Conservation (phyloP, 2,329 filamentous ascomycete species). For the Cryphonectria japonica region DNA sequence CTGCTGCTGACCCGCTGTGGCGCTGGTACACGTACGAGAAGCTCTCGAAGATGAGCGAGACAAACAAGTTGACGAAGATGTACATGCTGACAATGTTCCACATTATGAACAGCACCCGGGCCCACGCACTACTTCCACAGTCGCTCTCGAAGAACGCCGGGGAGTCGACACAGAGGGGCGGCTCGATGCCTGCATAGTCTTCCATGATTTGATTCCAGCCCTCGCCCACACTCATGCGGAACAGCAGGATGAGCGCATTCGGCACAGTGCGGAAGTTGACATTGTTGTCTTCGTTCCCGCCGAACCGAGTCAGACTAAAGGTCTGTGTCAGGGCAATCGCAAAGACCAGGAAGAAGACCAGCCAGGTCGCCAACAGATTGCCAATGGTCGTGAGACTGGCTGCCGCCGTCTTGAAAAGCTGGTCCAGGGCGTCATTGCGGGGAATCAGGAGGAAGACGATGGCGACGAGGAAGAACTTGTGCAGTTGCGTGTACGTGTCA, state of each 20-base stretch:
- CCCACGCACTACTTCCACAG: constrained; percentile 90
- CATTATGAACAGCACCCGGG: constrained; percentile 83
- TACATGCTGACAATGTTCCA: constrained; percentile 99
- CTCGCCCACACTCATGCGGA: constrained; percentile 90
- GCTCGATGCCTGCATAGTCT: constrained; percentile 80
- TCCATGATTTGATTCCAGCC: constrained; percentile 98
- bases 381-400: constrained; percentile 89
- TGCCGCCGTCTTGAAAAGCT: constrained; percentile 97
- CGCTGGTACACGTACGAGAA: constrained; percentile 99
- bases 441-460: constrained; percentile 91
- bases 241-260: constrained; percentile 89
- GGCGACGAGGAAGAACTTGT: constrained; percentile 92
- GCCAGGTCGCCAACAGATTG: constrained; percentile 94
- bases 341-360: constrained; percentile 94
- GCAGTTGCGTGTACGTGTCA: constrained; percentile 75
- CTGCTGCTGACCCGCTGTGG: constrained; percentile 86
- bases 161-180: constrained; percentile 78
- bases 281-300: constrained; percentile 70
- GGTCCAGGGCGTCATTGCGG: constrained; percentile 93
- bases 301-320: constrained; percentile 92
- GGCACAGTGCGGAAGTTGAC: constrained; percentile 93
- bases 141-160: constrained; percentile 82
- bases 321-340: constrained; percentile 96
- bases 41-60: constrained; percentile 98
- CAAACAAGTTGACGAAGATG: constrained; percentile 97